Percentiles rank a stretch among this genome's conserved stretches.
phyloP scores from a whole-genome alignment of 805 yeast species.

The Limtongia smithiae region DNA sequence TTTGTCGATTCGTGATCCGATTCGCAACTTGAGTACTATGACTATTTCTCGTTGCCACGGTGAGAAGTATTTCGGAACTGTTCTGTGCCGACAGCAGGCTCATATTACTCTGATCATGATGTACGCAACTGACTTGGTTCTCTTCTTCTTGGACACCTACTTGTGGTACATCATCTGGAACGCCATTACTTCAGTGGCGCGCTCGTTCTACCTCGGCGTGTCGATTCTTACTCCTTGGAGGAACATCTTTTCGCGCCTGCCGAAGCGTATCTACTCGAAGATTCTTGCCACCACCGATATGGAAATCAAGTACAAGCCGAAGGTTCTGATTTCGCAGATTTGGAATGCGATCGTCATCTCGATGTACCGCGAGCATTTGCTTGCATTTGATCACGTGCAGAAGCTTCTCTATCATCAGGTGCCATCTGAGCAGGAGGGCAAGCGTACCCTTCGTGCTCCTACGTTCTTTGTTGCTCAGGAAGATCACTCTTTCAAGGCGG shows the following conservation, averaged over 20 bases:
- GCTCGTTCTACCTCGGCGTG: constrained; percentile 97
- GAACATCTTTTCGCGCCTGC: constrained; percentile 94
- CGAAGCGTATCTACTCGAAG: constrained; percentile 98
- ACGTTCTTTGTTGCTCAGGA: constrained; percentile 98
- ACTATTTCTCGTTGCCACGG: constrained; percentile 86
- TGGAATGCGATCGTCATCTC: constrained; percentile 99
- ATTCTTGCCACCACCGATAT: constrained; percentile 96
- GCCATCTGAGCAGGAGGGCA: constrained; percentile 96
- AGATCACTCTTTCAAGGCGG: constrained; percentile 89
- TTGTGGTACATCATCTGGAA: constrained; percentile 97
- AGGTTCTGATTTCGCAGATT: constrained; percentile 94
- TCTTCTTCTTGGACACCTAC: constrained; percentile 98
- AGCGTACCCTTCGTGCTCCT: constrained; percentile 97
- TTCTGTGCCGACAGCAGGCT: constrained; percentile 79
- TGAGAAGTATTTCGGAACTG: constrained; percentile 81
- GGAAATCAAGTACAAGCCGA: constrained; percentile 98
- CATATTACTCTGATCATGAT: constrained; percentile 87
- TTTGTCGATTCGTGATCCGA: constrained; percentile 88
- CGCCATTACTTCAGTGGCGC: constrained; percentile 93
- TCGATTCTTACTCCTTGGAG: constrained; percentile 99
- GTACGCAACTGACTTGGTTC: constrained; percentile 85
- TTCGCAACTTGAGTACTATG: constrained; percentile 79
- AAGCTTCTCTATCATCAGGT: constrained; percentile 96
- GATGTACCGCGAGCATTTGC: constrained; percentile 98
- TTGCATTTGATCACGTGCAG: constrained; percentile 98